Percentiles rank a stretch among this genome's conserved stretches.
These are phyloP conservation scores for Jamesozyma hellenica DNA, from an alignment of 805 yeast genomes.

Conservation along the genomic window DNA sequence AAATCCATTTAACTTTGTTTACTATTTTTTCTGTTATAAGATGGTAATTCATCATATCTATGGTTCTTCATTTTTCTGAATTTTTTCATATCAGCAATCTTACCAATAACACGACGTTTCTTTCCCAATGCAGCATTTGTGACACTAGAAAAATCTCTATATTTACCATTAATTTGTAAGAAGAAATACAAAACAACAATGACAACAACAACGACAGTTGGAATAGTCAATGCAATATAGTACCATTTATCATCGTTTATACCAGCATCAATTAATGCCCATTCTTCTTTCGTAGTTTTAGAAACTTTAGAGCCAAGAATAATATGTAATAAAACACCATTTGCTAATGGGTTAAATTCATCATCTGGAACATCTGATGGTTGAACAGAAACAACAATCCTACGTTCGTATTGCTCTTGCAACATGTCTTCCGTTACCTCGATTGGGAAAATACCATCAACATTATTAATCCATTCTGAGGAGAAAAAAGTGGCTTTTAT, in stretches of 20 bases:
- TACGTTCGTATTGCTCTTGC: conserved; percentile 40
- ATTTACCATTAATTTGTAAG: conserved; percentile 43
- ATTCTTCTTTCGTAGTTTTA: conserved; percentile 35
- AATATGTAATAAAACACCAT: conserved; percentile 41
- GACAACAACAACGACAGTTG: conserved; percentile 51
- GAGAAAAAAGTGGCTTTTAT: conserved; percentile 44
- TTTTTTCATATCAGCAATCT: conserved; percentile 27
- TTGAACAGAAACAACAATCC: conserved; percentile 60
- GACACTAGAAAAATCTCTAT: conserved; percentile 42
- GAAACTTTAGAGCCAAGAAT: conserved; percentile 35
- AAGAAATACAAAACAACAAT: conserved; percentile 58
- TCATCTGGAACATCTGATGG: conserved; percentile 58
- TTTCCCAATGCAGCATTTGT: conserved; percentile 29
- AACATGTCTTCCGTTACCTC: conserved; percentile 58
- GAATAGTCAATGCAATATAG: conserved; percentile 57
- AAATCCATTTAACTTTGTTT: conserved; percentile 17
- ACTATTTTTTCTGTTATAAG: conserved; percentile 22
- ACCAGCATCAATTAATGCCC: conserved; percentile 37
- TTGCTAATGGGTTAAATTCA: conserved; percentile 46
- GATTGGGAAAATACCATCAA: conserved; percentile 55
- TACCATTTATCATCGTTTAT: conserved; percentile 40
- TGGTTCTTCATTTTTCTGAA: conserved; percentile 29
- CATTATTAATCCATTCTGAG: conserved; percentile 60
- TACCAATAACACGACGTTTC: conserved; percentile 34
- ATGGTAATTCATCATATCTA: conserved; percentile 35